phyloP scores from a whole-genome alignment of 1,139 yeast species.

The Taphrina confusa region DNA sequence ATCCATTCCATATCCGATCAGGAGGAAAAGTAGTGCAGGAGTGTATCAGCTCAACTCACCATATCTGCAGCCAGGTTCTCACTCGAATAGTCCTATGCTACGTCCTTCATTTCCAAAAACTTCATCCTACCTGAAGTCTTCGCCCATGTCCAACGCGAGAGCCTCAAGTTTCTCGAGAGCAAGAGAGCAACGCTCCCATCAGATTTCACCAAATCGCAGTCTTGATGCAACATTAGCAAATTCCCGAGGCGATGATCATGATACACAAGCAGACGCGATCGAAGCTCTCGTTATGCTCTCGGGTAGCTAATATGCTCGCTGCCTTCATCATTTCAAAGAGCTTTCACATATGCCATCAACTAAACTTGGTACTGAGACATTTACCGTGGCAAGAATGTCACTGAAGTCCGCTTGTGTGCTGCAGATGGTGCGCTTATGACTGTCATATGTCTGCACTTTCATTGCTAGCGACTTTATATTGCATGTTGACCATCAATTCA shows the following conservation, averaged over 20 bases:
- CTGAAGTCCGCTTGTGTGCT: too few relatives aligned
- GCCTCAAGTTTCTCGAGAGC: slow-evolving; percentile 5
- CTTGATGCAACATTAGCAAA: neutral
- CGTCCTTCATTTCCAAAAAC: slow-evolving; percentile 28
- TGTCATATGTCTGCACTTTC: too few relatives aligned
- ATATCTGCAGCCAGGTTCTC: neutral
- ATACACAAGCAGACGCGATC: slow-evolving; percentile 23
- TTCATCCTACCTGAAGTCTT: slow-evolving; percentile 10
- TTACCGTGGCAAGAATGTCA: too few relatives aligned
- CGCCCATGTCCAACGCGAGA: slow-evolving; percentile 22
- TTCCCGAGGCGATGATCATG: neutral
- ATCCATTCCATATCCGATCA: slow-evolving; percentile 26
- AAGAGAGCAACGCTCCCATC: slow-evolving; percentile 1
- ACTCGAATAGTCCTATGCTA: neutral
- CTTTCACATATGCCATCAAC: too few relatives aligned
- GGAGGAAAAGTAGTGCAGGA: slow-evolving; percentile 29
- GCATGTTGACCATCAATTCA: too few relatives aligned
- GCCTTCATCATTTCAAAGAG: too few relatives aligned
- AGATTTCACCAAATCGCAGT: slow-evolving; percentile 4
- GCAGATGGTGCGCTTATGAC: too few relatives aligned
- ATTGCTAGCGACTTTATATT: too few relatives aligned
- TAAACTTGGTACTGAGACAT: too few relatives aligned
- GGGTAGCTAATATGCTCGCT: slow-evolving; percentile 1
- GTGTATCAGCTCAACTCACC: slow-evolving; percentile 20
- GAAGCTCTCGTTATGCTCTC: slow-evolving; percentile 30